A percentile compares a stretch with the other conserved stretches of the same genome.
Evolutionary conservation across 176 grass and related monocot species (phyloP).

Genomic region (Rhynchospora breviuscula): DNA sequence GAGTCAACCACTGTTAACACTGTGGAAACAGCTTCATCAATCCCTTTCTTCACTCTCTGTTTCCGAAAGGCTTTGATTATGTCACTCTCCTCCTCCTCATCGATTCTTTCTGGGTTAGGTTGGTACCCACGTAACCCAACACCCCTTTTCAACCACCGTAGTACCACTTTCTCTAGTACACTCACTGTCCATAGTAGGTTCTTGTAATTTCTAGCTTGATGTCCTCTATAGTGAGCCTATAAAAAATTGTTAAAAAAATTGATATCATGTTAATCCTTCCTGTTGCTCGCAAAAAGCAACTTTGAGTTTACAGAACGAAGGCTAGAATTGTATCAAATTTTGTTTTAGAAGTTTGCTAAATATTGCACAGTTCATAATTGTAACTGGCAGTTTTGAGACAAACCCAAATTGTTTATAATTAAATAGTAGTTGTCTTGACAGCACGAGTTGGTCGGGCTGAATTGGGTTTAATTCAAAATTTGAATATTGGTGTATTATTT

Average conservation of each 20-base stretch:
- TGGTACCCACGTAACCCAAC: conserved; percentile 59
- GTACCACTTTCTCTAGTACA: conserved; percentile 66
- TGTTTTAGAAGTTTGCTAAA: not conserved
- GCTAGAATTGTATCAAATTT: not conserved
- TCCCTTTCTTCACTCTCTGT: conserved; percentile 66
- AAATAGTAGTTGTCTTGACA: not conserved
- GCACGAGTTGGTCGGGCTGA: not conserved
- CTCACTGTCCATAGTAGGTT: conserved; percentile 49
- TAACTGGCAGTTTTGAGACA: not conserved
- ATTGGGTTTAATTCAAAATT: not conserved
- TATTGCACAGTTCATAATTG: not conserved
- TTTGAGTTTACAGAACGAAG: not conserved
- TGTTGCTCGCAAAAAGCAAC: not conserved
- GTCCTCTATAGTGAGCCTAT: conserved; percentile 71
- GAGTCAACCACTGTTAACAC: conserved; percentile 42
- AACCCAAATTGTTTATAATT: not conserved
- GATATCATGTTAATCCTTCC: not conserved
- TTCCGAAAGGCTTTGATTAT: conserved; percentile 57
- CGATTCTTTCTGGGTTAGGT: conserved; percentile 37
- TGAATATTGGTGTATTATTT: not conserved
- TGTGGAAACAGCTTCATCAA: conserved; percentile 59
- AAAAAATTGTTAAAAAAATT: conserved; percentile 28
- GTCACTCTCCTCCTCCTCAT: conserved; percentile 53
- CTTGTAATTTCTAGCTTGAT: conserved; percentile 59
- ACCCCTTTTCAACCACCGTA: conserved; percentile 61